These are phyloP conservation scores for Oidium heveae DNA, from an alignment of 2,329 filamentous ascomycete species.

Conservation along the genomic window DNA sequence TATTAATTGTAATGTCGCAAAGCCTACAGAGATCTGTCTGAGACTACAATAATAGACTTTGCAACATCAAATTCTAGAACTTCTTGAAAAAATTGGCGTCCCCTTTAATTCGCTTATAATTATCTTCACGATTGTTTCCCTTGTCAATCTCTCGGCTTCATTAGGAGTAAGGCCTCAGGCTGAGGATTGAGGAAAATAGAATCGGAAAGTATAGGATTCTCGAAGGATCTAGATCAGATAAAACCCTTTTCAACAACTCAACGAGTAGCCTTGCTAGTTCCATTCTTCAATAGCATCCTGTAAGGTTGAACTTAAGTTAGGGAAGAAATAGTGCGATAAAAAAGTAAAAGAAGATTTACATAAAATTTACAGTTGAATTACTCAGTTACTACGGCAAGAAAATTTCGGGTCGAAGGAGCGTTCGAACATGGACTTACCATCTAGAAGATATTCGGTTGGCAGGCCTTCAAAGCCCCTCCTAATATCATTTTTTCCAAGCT, in stretches of 20 bases:
- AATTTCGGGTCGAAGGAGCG: not conserved
- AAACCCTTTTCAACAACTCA: not conserved
- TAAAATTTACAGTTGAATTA: not conserved
- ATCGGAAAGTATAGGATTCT: not conserved
- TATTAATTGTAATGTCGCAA: no score
- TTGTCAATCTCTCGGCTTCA: no score
- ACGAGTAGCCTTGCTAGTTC: no score
- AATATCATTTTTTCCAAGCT: not conserved
- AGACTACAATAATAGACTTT: no score
- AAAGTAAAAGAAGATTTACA: not conserved
- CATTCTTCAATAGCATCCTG: not conserved
- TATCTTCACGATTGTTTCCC: no score
- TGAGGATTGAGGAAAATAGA: not conserved
- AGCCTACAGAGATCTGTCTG: no score
- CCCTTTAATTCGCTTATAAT: no score
- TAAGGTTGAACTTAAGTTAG: not conserved
- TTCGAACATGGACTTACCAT: not conserved
- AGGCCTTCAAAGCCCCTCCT: not conserved
- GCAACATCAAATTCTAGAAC: no score
- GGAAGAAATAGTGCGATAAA: not conserved
- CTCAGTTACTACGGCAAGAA: not conserved
- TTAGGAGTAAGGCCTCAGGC: no score
- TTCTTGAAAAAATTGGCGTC: no score
- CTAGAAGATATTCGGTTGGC: not conserved
- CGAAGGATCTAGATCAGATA: not conserved